Base-by-base conservation (phyloP, 306 rosid genomes). In the Malus sylvestris region DNA sequence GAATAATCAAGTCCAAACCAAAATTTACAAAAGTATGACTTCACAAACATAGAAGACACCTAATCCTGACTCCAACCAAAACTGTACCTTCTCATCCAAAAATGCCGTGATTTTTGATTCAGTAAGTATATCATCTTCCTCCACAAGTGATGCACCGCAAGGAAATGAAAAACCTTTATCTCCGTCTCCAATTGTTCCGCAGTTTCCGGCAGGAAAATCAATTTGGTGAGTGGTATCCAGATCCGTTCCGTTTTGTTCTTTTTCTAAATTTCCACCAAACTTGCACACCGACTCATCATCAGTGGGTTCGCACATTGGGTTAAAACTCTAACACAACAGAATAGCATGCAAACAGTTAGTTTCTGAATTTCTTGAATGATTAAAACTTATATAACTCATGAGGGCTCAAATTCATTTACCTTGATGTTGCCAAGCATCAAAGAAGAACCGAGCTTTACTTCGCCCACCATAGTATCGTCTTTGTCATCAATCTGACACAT, bases 91-190 rank as follows among this genome's bases (percentile, higher is more conserved):
- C 83, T 96, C 98, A 82, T 88, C 98, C 88, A 96, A 84, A 84
- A 96, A 96, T 4, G 91, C 98, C 73, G 71, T 86, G 53, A 96
- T 93, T 80, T 93, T 96, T 67, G 93, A 93, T 86, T 96, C 99
- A 23, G 99, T 96, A 46, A 91, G 94, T 78, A 91, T 97, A 64
- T 96, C 99, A 45, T 96, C 98, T 45, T 93, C 98, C 83, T 92
- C 99, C 22, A 88, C 88, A 65, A 93, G 82, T 70, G 93, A 88
- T 59, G 84, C 90, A 76, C 87, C 90, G 30, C 89, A 78, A 20
- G 96, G 86, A 80, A 89, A 86, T 73, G 94, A 88, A 83, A 96
- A 87, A 22, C 86, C 89, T 77, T 69, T 86, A 51, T 88, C 88
- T 64, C 64, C 83, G 63, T 81, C 89, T 40, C 78, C 80, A 59